These are phyloP conservation scores for Schizophyllum commune DNA, from an alignment of 1,284 basidiomycete genomes.

Conservation along the genomic window DNA sequence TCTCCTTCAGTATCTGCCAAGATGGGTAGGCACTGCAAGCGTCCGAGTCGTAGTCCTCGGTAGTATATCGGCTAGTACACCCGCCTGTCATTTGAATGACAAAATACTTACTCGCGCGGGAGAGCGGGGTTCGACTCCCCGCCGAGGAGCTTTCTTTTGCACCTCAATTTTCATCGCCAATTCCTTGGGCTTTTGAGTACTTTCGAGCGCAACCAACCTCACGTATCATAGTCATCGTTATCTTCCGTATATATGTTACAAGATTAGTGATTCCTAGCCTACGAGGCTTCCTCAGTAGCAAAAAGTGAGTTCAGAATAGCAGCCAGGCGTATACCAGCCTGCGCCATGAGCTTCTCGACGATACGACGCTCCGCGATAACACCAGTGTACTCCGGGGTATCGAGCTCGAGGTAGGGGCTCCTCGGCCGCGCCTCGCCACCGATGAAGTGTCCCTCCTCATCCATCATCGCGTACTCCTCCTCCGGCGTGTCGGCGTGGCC, in stretches of 20 bases:
- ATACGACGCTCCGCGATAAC: slow-evolving; percentile 59
- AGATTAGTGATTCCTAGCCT: neutral
- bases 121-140: neutral
- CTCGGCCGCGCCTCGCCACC: slow-evolving; percentile 4
- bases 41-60: neutral
- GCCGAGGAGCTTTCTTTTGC: neutral
- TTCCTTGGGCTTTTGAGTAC: neutral
- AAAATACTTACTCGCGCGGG: neutral
- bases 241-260: neutral
- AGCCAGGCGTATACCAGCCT: slow-evolving; percentile 77
- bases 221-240: too few relatives aligned
- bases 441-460: slow-evolving; percentile 4
- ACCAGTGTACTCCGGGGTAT: slow-evolving; percentile 77
- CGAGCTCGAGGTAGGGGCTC: slow-evolving; percentile 61
- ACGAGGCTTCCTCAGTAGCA: slow-evolving; percentile 15
- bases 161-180: neutral
- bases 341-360: slow-evolving; percentile 75
- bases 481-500: slow-evolving; percentile 9
- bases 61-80: neutral
- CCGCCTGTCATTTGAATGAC: neutral
- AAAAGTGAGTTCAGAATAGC: slow-evolving; percentile 75
- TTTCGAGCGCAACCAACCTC: too few relatives aligned
- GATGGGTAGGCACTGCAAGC: too few relatives aligned
- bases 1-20: too few relatives aligned
- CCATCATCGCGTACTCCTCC: slow-evolving; percentile 16